phyloP scores from a whole-genome alignment of 2,329 filamentous ascomycete species.

The Chrysoporthe austroafricana region DNA sequence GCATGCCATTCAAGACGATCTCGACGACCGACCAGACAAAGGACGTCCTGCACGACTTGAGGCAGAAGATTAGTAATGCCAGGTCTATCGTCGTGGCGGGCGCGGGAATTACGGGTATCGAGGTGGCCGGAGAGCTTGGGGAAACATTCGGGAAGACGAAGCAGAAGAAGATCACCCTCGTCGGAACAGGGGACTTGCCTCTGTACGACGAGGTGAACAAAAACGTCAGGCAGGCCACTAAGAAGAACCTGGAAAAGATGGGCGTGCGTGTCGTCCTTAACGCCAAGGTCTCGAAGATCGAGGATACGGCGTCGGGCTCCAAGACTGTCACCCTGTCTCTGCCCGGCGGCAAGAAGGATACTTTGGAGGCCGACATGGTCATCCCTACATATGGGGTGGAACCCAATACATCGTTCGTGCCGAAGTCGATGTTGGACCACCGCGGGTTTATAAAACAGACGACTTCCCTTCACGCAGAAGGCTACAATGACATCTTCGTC shows the following conservation, averaged over 20 bases:
- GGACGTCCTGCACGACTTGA: constrained; percentile 42
- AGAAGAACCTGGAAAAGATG: constrained; percentile 46
- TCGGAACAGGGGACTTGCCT: constrained; percentile 46
- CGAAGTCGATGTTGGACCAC: constrained; percentile 34
- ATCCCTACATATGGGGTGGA: constrained; percentile 51
- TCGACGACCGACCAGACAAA: constrained; percentile 48
- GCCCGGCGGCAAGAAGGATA: constrained; percentile 31
- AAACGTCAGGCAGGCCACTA: constrained; percentile 44
- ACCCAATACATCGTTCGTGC: constrained; percentile 47
- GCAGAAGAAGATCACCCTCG: constrained; percentile 51
- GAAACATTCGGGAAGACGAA: constrained; percentile 47
- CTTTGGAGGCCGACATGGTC: constrained; percentile 48
- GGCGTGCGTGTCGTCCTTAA: constrained; percentile 20
- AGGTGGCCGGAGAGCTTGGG: constrained; percentile 56
- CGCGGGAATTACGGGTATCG: constrained; percentile 54
- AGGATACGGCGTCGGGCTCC: constrained; percentile 36
- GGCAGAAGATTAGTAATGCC: constrained; percentile 45
- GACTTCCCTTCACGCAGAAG: constrained; percentile 33
- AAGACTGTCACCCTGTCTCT: constrained; percentile 26
- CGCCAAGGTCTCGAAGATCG: constrained; percentile 35
- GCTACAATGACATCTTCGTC: constrained; percentile 37
- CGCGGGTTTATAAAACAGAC: constrained; percentile 34
- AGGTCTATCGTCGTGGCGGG: constrained; percentile 56
- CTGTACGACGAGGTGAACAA: constrained; percentile 39
- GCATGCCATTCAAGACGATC: constrained; percentile 55